Evolutionary conservation across 495 filamentous ascomycete genomes (phyloP).

Genomic region (Copromyces sp.): DNA sequence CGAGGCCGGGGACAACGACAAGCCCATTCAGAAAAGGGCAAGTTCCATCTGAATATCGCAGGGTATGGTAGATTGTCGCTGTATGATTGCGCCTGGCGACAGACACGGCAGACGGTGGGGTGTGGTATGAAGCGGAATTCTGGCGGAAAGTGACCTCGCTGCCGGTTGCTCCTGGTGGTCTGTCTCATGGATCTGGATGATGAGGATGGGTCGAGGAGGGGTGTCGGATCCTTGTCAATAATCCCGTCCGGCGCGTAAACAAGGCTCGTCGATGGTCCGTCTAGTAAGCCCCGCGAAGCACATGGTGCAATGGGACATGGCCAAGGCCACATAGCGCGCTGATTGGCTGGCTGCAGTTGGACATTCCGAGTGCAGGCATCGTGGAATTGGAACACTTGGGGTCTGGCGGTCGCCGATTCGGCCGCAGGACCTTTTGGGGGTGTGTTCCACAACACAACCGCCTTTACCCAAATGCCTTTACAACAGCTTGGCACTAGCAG

Average conservation of each 20-base stretch:
- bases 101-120: slow-evolving; percentile 16
- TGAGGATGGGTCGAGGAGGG: slow-evolving; percentile 17
- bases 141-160: not conserved
- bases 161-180: slow-evolving; percentile 10
- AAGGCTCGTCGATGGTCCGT: slow-evolving; percentile 34
- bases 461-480: slow-evolving; percentile 22
- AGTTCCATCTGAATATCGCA: slow-evolving; percentile 11
- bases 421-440: slow-evolving; percentile 25
- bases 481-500: slow-evolving; percentile 19
- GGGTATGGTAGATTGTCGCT: not conserved
- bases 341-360: slow-evolving; percentile 27
- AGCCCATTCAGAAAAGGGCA: slow-evolving; percentile 12
- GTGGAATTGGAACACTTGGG: slow-evolving; percentile 3
- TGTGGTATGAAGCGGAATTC: slow-evolving; percentile 27
- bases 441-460: slow-evolving; percentile 26
- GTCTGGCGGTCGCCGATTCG: slow-evolving; percentile 25
- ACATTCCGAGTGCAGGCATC: slow-evolving; percentile 16
- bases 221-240: slow-evolving; percentile 27
- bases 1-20: not conserved
- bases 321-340: slow-evolving; percentile 21
- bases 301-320: slow-evolving; percentile 34
- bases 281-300: slow-evolving; percentile 22
- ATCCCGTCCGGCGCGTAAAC: slow-evolving; percentile 39
- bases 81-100: not conserved
- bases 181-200: slow-evolving; percentile 12